Evolutionary conservation across 345 rosid genomes (phyloP).

Genomic region (Viola odorata): DNA sequence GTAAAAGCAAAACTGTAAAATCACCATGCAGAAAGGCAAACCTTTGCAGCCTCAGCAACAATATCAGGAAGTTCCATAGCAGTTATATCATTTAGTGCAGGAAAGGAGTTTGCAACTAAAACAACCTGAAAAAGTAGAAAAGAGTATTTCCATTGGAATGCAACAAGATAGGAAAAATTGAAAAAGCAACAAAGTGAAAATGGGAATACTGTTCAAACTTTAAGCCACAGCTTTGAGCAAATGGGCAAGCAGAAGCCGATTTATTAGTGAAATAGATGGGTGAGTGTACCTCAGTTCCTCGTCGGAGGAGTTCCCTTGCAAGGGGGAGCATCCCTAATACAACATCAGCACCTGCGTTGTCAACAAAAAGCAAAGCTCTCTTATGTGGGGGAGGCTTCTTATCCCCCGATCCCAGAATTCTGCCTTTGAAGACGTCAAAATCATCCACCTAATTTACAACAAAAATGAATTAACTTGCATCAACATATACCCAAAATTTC

Average conservation of each 20-base stretch:
- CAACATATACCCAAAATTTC: conserved; percentile 1
- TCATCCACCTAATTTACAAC: conserved; percentile 70
- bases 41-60: conserved; percentile 98
- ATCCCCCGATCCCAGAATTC: conserved; percentile 68
- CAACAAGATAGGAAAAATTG: background rate
- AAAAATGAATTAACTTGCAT: background rate
- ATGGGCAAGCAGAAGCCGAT: too few relatives aligned
- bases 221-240: too few relatives aligned
- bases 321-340: conserved; percentile 97
- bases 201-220: too few relatives aligned
- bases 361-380: conserved; percentile 95
- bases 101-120: conserved; percentile 93
- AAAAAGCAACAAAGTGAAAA: too few relatives aligned
- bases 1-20: too few relatives aligned
- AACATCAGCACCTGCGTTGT: conserved; percentile 93
- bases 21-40: conserved; percentile 9
- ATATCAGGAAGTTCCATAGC: conserved; percentile 99
- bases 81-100: conserved; percentile 91
- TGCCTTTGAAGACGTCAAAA: conserved; percentile 80
- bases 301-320: conserved; percentile 88
- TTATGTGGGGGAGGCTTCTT: conserved; percentile 69
- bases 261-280: background rate
- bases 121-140: conserved; percentile 55
- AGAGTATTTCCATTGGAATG: too few relatives aligned
- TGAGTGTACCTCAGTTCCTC: conserved; percentile 77